These are phyloP conservation scores for Ceratocystis eucalypticola DNA, from an alignment of 2,329 filamentous ascomycete species.

Conservation along the genomic window DNA sequence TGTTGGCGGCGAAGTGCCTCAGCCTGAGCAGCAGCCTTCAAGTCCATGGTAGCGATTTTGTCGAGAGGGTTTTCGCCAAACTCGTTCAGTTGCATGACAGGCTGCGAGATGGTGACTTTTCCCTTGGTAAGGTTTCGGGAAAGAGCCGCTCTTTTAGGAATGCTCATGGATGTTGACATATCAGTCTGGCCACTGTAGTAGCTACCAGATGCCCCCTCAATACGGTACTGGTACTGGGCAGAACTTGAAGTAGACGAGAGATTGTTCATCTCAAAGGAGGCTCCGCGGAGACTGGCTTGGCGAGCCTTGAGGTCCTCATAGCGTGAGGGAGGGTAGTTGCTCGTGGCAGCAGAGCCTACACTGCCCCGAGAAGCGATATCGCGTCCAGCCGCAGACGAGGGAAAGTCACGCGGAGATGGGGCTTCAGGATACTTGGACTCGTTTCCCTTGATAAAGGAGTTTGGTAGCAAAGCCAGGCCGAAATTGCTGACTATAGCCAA, in stretches of 20 bases:
- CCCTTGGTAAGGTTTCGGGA: constrained; percentile 23
- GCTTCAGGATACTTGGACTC: constrained; percentile 18
- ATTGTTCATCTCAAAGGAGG: constrained; percentile 13
- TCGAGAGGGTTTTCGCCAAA: constrained; percentile 29
- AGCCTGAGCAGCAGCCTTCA: constrained; percentile 35
- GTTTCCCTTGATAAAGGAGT: constrained; percentile 22
- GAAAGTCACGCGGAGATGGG: constrained; percentile 21
- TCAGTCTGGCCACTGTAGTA: constrained; percentile 12
- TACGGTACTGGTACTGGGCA: constrained; percentile 13
- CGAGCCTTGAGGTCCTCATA: constrained; percentile 37
- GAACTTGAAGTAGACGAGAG: neutral
- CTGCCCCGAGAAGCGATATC: constrained; percentile 23
- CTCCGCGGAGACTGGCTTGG: neutral
- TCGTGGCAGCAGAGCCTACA: constrained; percentile 30
- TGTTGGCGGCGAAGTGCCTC: constrained; percentile 34
- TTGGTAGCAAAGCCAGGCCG: constrained; percentile 30
- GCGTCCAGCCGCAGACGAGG: constrained; percentile 18
- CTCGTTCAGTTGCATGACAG: constrained; percentile 30
- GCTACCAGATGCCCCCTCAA: constrained; percentile 5
- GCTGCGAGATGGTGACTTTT: constrained; percentile 37
- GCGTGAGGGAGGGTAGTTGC: constrained; percentile 33
- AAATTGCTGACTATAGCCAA: constrained; percentile 28
- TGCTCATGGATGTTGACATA: constrained; percentile 22
- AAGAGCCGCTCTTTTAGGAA: constrained; percentile 20
- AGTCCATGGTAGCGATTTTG: constrained; percentile 37